Conservation (phyloP, 805 yeast species). For the Candida insectalens region DNA sequence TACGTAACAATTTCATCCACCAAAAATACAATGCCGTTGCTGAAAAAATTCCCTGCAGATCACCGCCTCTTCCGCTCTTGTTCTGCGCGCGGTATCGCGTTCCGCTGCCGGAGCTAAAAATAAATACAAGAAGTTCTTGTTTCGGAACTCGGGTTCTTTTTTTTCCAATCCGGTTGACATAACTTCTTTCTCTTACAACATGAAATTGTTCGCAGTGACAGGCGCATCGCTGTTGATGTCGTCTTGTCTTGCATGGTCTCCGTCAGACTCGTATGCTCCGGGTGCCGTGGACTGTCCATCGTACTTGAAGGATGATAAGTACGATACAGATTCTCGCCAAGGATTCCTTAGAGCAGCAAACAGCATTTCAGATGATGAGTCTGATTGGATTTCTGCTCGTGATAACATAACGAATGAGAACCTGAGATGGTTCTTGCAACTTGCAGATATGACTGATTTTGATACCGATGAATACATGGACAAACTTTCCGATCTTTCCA, state of each 20-base stretch:
- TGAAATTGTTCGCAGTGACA: too few species aligned
- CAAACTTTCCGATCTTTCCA: constrained; percentile 11
- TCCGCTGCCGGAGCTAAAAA: too few species aligned
- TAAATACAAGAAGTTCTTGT: too few species aligned
- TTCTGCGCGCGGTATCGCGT: too few species aligned
- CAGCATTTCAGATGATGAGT: constrained; percentile 35
- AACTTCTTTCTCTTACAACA: too few species aligned
- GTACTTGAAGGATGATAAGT: constrained; percentile 12
- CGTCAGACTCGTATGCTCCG: constrained; percentile 54
- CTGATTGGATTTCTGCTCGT: constrained; percentile 41
- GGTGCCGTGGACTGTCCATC: constrained; percentile 46
- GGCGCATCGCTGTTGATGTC: too few species aligned
- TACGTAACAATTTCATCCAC: too few species aligned
- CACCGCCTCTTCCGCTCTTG: too few species aligned
- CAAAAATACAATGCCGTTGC: too few species aligned
- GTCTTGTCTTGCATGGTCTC: constrained; percentile 35
- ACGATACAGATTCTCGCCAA: constrained; percentile 6
- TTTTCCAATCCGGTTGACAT: too few species aligned
- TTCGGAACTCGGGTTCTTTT: too few species aligned
- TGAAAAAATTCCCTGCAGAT: too few species aligned
- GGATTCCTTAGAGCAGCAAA: constrained; percentile 37
- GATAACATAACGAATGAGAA: constrained; percentile 35
- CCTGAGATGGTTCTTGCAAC: constrained; percentile 34
- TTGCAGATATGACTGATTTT: constrained; percentile 37
- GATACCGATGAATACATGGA: constrained; percentile 34